phyloP scores from a whole-genome alignment of 305 asterid species.

The Fraxinus paxiana region DNA sequence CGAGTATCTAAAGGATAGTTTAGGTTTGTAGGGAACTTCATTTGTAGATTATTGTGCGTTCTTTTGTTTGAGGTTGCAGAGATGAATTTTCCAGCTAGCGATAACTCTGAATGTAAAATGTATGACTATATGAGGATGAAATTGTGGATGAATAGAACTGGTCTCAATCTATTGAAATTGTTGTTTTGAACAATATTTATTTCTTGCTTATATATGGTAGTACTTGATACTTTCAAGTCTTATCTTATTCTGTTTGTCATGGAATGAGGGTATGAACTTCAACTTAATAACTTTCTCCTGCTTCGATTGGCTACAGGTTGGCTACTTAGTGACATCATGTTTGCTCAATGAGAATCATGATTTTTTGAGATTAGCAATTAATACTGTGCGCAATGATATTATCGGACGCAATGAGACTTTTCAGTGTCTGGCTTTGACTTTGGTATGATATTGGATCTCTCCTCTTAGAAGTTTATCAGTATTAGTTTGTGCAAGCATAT shows the following conservation, averaged over 20 bases:
- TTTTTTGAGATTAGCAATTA: slow-evolving; percentile 93
- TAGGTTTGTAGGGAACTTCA: not conserved
- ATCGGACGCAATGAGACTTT: slow-evolving; percentile 97
- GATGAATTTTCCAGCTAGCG: not conserved
- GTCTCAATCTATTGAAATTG: not conserved
- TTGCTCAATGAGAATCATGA: slow-evolving; percentile 98
- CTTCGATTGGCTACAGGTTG: slow-evolving; percentile 61
- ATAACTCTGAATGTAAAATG: not conserved
- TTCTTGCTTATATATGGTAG: not conserved
- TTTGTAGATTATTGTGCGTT: not conserved
- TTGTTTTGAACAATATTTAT: not conserved
- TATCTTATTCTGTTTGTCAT: not conserved
- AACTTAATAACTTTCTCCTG: slow-evolving; percentile 22
- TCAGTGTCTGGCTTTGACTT: slow-evolving; percentile 92
- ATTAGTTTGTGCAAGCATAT: not conserved
- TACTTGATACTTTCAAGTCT: not conserved
- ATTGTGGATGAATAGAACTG: not conserved
- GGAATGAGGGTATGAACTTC: slow-evolving; percentile 17
- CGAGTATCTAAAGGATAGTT: not conserved
- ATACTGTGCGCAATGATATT: slow-evolving; percentile 94
- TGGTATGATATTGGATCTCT: slow-evolving; percentile 49
- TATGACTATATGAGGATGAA: not conserved
- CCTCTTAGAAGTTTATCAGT: not conserved
- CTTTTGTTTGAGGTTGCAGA: not conserved
- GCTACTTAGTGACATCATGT: slow-evolving; percentile 92